Percentiles rank a stretch among this genome's conserved stretches.
These are phyloP conservation scores for Cercospora canescens DNA, from an alignment of 2,329 filamentous ascomycete genomes.

Conservation along the genomic window DNA sequence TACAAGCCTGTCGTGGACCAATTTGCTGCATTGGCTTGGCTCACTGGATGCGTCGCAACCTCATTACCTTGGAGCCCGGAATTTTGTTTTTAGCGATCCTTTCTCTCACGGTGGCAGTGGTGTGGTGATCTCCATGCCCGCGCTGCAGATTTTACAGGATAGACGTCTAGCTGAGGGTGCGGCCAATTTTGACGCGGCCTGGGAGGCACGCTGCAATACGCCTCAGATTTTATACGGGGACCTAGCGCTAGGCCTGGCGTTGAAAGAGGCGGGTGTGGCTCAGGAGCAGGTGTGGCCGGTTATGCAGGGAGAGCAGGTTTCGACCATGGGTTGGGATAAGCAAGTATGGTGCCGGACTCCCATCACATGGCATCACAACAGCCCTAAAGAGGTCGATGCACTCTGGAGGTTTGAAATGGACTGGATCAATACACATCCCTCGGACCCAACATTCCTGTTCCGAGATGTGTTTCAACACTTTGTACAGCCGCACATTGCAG, in stretches of 20 bases:
- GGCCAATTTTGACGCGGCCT: background rate
- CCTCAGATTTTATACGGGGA: background rate
- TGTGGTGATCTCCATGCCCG: background rate
- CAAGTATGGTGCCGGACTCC: background rate
- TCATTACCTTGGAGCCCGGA: background rate
- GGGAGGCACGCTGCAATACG: background rate
- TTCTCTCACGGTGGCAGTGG: background rate
- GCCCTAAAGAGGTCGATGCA: background rate
- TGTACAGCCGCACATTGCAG: background rate
- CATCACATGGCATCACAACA: background rate
- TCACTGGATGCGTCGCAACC: background rate
- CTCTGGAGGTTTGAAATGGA: background rate
- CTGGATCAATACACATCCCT: background rate
- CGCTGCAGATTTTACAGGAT: too few species aligned
- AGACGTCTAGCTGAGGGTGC: too few species aligned
- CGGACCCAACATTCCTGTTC: background rate
- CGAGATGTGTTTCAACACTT: background rate
- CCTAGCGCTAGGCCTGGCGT: background rate
- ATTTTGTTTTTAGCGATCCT: background rate
- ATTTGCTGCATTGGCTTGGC: background rate
- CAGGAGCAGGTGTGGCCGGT: background rate
- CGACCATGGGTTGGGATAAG: slow-evolving; percentile 17
- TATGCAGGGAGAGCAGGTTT: background rate
- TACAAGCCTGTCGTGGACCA: background rate
- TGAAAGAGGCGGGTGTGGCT: background rate